Percentiles rank a stretch among this genome's conserved stretches.
Conservation (phyloP, 805 yeast species). For the Saturnispora dispora region DNA sequence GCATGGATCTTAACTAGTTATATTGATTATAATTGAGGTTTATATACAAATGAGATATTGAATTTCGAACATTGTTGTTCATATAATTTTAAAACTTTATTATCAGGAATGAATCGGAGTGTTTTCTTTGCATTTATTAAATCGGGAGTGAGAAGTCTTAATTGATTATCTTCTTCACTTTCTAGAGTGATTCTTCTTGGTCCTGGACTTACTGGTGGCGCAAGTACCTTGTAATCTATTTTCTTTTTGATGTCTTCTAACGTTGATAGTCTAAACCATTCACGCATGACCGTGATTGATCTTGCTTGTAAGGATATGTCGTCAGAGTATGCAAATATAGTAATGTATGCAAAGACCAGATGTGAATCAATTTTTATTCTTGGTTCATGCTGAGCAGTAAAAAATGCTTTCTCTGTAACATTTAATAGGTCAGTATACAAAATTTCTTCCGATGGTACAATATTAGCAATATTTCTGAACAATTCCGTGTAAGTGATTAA, state of each 20-base stretch:
- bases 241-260: conserved; percentile 14
- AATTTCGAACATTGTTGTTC: conserved; percentile 14
- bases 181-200: neutral
- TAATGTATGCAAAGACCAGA: conserved; percentile 19
- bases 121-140: conserved; percentile 16
- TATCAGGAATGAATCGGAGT: conserved; percentile 19
- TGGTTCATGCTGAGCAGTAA: conserved; percentile 15
- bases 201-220: conserved; percentile 1
- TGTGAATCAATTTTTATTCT: conserved; percentile 15
- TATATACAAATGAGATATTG: conserved; percentile 8
- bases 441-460: conserved; percentile 2
- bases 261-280: conserved; percentile 23
- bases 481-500: conserved; percentile 28
- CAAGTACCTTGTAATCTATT: conserved; percentile 5
- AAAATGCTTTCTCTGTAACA: conserved; percentile 18
- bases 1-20: conserved; percentile 28
- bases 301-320: conserved; percentile 21
- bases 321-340: conserved; percentile 20
- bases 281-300: conserved; percentile 19
- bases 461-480: conserved; percentile 16
- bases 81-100: conserved; percentile 16
- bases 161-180: neutral
- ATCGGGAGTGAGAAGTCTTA: conserved; percentile 9
- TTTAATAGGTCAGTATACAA: conserved; percentile 15
- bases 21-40: conserved; percentile 2